Evolutionary conservation across 2,329 filamentous ascomycete species (phyloP).

Genomic region (Xylariaceae sp.): DNA sequence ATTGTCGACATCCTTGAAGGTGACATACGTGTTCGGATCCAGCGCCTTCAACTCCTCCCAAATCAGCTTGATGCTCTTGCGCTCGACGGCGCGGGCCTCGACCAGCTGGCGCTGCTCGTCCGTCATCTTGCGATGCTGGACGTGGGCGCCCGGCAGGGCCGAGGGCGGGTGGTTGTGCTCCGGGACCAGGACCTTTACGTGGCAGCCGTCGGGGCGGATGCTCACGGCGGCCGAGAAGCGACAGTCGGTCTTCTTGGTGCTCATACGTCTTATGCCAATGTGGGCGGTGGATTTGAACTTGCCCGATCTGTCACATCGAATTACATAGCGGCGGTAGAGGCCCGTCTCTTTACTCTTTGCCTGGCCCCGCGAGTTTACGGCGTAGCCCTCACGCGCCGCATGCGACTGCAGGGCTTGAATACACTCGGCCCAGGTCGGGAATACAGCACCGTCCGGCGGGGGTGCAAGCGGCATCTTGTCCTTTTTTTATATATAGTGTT

Average conservation of each 20-base stretch:
- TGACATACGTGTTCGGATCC: conserved; percentile 23
- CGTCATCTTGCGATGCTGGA: conserved; percentile 27
- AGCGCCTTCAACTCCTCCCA: conserved; percentile 23
- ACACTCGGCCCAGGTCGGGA: conserved; percentile 25
- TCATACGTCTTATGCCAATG: conserved; percentile 22
- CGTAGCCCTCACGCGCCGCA: conserved; percentile 26
- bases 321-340: conserved; percentile 25
- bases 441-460: conserved; percentile 24
- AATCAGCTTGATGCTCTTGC: conserved; percentile 24
- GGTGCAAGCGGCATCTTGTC: conserved; percentile 24
- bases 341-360: conserved; percentile 26
- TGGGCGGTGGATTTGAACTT: conserved; percentile 25
- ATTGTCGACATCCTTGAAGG: conserved; percentile 27
- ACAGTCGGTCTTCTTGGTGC: conserved; percentile 29
- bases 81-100: conserved; percentile 24
- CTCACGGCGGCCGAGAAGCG: conserved; percentile 26
- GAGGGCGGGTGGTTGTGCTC: conserved; percentile 28
- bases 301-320: conserved; percentile 28
- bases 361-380: conserved; percentile 26
- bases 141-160: conserved; percentile 21
- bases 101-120: conserved; percentile 26
- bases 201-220: conserved; percentile 25
- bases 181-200: conserved; percentile 23
- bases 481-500: background rate
- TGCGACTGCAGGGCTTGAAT: conserved; percentile 24